Percentiles rank a stretch among this genome's conserved stretches.
These are phyloP conservation scores for Oidiodendron maius DNA, from an alignment of 495 filamentous ascomycete genomes.

Conservation along the genomic window DNA sequence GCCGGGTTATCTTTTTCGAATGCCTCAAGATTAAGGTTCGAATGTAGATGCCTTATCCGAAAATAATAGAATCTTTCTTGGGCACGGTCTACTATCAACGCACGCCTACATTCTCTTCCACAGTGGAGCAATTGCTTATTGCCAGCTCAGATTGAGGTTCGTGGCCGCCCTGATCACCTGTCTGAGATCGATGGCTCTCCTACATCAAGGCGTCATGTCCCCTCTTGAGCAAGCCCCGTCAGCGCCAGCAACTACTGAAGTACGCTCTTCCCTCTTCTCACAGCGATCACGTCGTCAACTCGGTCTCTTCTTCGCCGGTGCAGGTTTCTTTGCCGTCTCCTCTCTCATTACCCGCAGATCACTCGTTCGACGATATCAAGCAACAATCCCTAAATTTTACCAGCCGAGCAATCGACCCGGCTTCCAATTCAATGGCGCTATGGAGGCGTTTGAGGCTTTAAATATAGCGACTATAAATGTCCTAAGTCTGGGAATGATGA, in stretches of 20 bases:
- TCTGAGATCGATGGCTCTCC: slow-evolving; percentile 13
- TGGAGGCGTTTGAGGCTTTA: slow-evolving; percentile 70
- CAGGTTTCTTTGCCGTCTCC: slow-evolving; percentile 65
- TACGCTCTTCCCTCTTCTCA: slow-evolving; percentile 22
- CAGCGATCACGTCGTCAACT: slow-evolving; percentile 44
- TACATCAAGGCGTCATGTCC: slow-evolving; percentile 12
- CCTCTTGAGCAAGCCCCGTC: slow-evolving; percentile 1
- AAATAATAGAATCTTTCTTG: no score
- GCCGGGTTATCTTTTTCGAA: no score
- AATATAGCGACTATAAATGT: slow-evolving; percentile 81
- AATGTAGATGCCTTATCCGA: no score
- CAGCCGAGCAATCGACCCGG: slow-evolving; percentile 46
- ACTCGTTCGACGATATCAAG: slow-evolving; percentile 45
- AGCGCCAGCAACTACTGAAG: background rate
- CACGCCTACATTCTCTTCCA: no score
- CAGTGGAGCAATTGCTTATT: no score
- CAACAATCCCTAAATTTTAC: slow-evolving; percentile 59
- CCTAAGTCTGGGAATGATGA: slow-evolving; percentile 61
- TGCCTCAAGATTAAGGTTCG: no score
- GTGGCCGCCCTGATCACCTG: no score
- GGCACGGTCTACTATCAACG: no score
- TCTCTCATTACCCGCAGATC: slow-evolving; percentile 65
- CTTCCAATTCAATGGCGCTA: slow-evolving; percentile 25
- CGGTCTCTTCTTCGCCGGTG: slow-evolving; percentile 62
- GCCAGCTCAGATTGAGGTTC: no score